Base-by-base conservation (phyloP, 495 filamentous ascomycete species). In the Viridothelium virens region DNA sequence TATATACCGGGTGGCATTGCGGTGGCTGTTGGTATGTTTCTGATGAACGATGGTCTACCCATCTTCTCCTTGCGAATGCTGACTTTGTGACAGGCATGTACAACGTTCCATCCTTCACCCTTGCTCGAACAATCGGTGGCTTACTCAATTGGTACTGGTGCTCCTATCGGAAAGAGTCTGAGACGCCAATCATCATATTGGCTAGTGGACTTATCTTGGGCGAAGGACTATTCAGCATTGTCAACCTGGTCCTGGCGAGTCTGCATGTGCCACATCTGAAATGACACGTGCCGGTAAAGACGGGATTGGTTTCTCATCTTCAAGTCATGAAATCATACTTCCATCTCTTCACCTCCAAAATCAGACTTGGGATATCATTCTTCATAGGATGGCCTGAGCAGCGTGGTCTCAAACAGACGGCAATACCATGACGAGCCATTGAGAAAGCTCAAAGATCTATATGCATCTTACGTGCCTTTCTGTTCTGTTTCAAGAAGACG, bases 91-190 rank as follows among this genome's bases (percentile, higher is more conserved):
- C 73, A 82, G 92, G 94, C 38, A 98, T 98, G 85, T 99, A 97
- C 78, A 99, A 97, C 71, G 88, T 90, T 2, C 95, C 95, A 0
- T 94, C 90, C 0, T 99, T 99, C 71, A 97, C 95, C 0, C 81
- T 99, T 3, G 92, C 95, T 2, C 78, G 95, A 61, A 88, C 91
- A 1, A 87, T 91, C 11, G 95, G 95, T 7, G 95, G 94, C 2
- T 65, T 95, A 44, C 74, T 96, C 59, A 86, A 85, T 67, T 96
- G 91, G 88, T 96, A 89, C 81, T 92, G 89, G 89, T 77, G 76
- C 34, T 75, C 74, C 5, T 78, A 79, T 41, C 78, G 78, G 61
- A 74, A 76, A 61, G 77, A 78, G 74, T 77, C 69, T 72, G 81
- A 71, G 79, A 85, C 86, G 12, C 82, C 81, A 3, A 78, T 89